Evolutionary conservation across 1,139 yeast genomes (phyloP), one percentile per base, ranked within the genome.

Genomic region (Hanseniaspora gamundiae): DNA sequence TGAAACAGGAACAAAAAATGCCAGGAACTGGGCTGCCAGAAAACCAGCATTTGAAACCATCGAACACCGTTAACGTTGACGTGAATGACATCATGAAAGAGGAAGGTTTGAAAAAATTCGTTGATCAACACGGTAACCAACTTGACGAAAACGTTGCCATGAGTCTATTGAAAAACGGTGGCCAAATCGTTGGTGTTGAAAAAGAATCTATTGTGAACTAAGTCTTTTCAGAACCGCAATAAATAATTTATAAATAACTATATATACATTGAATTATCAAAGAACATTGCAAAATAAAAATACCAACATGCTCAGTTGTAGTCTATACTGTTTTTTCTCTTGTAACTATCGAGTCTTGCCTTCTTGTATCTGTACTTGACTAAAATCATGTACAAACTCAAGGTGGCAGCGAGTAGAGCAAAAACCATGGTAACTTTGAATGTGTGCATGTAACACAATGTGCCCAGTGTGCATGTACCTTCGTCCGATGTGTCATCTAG

Each of bases 71-170:
- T 14, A 48, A 44, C 6, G 57, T 51, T 29, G 56, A 47, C 19
- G 53, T 50, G 20, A 62, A 57, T 28, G 61, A 42, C 2, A 38
- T 44, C n/a, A 35, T 85, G 58, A 80, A 81, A 58, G 91, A 81
- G 56, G 84, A 81, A 61, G 81, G 84, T 59, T 69, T 83, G 56
- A 93, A 83, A 51, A 73, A 78, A 55, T 86, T 84, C 60, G 91
- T 84, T 54, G 76, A 78, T 48, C 81, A 74, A 48, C 80, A 70
- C 45, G 77, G 66, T 47, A 83, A 76, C 54, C 68, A 69, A 52
- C 62, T 69, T 43, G 78, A 75, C 54, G 70, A 70, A 14, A 80
- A 73, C 52, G 78, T 73, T 31, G 80, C 80, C 47, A 71, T 70
- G 51, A 83, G 83, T 20, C 62, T 76, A 55, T 68, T 74, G 41